Base-by-base conservation (phyloP, 75 land plant species). In the Sequoiadendron giganteum region DNA sequence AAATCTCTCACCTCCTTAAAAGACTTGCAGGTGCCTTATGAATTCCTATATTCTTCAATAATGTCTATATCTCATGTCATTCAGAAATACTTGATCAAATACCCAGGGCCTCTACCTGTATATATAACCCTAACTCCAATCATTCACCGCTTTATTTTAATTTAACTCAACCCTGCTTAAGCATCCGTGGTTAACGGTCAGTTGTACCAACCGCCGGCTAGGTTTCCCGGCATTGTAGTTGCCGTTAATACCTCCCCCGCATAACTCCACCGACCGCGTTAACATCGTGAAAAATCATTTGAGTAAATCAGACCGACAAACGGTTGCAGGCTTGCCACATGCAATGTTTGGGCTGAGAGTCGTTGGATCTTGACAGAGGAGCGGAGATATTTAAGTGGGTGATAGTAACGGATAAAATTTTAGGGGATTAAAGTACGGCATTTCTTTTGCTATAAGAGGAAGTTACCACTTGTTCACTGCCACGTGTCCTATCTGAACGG, bases 291-390 rank as follows among this genome's bases (percentile, higher is more conserved):
- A 19, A 21, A 43, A 7, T 40, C 10, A 13, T 36, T 40, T 78
- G 14, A 36, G 39, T 38, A 5, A 19, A n/a, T 45, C 49, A 28
- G 30, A 4, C n/a, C 48, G n/a, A 3, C 30, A 28, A 82, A 34
- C 52, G 48, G 19, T 82, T 8, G 9, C 45, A 45, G 30, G 4
- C 32, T 3, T 21, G 84, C 84, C 84, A 82, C 84, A 52, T 45
- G 84, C 10, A 1, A 1, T 16, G 28, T 10, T 10, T 0, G 52
- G 14, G 10, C 21, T 42, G 10, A 9, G 38, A 42, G 48, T 42
- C 84, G 48, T 82, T 45, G 52, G 84, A 82, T 82, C 28, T 82
- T 45, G 47, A 11, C 30, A 82, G 48, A 82, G n/a, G 49, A 82
- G 52, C 84, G 32, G 42, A 82, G 84, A 82, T 82, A 82, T 82